Evolutionary conservation across 2,329 filamentous ascomycete species (phyloP), one percentile per base, ranked within the genome.

Genomic region (Grosmannia penicillata): DNA sequence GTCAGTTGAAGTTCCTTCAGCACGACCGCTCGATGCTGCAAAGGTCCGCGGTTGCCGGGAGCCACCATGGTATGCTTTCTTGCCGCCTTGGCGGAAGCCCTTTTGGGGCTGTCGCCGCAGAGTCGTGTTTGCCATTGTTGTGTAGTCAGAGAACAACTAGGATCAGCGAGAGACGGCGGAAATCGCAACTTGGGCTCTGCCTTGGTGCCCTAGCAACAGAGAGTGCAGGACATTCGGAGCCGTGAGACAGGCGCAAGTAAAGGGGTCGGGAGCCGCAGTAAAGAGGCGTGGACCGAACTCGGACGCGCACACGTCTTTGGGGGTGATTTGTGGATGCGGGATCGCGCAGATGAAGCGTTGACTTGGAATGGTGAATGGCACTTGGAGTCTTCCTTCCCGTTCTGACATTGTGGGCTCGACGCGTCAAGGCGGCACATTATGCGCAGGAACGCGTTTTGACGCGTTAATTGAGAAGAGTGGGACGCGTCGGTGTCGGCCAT

Each of bases 1-100:
- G 66, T 94, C 85, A 51, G 84, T 77, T 8, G 87, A 93, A 1
- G 86, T 96, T 37, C 74, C 79, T 65, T 98, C 93, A 39, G 75
- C 77, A 40, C 81, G 75, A 31, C 81, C 70, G 35, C 82, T 63
- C 21, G 77, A 75, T 8, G 80, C 78, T 41, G 89, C 77, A 48
- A 96, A 82, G 5, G 84, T 93, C 53, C 82, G 83, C 44, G 62
- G 64, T 33, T 25, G 34, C 4, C 25, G 40, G 4, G 24, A 21
- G 49, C 80, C 64, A 51, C 82, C 81, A 68, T 84, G 81, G 57
- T 78, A 80, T 43, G 75, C 72, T 56, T 80, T 83, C 43, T 73
- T 73, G 30, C 61, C 78, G 63, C 58, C 82, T 62, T 62, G 33
- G 63, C 60, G 82, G 68, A 70, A 75, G 52, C 75, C 75, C 55